phyloP scores from a whole-genome alignment of 805 yeast genomes.

The Kuraishia borneana region DNA sequence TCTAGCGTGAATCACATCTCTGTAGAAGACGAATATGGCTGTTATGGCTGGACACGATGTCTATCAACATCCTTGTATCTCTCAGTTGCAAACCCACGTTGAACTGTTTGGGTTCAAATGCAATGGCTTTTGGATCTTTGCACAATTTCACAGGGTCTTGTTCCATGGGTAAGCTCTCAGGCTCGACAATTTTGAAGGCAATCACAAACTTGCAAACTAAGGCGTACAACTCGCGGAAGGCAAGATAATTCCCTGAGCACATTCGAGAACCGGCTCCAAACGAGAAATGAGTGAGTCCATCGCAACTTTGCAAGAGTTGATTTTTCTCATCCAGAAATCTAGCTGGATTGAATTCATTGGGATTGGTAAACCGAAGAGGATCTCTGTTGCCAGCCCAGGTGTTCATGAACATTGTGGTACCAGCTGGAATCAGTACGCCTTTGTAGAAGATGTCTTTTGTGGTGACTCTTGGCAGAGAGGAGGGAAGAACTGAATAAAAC shows the following conservation, averaged over 20 bases:
- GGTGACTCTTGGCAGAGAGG: slow-evolving; percentile 53
- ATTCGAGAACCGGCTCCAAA: slow-evolving; percentile 66
- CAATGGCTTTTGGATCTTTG: slow-evolving; percentile 42
- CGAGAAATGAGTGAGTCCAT: slow-evolving; percentile 29
- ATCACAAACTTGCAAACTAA: slow-evolving; percentile 41
- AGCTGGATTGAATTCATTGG: slow-evolving; percentile 38
- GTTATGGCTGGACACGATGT: no score
- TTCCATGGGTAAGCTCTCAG: slow-evolving; percentile 25
- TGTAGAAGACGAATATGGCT: no score
- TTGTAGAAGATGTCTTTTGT: slow-evolving; percentile 35
- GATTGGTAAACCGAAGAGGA: slow-evolving; percentile 24
- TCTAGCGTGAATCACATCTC: no score
- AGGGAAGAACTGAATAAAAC: slow-evolving; percentile 53
- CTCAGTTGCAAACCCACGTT: slow-evolving; percentile 21
- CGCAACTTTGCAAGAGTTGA: slow-evolving; percentile 6
- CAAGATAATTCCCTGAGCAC: slow-evolving; percentile 62
- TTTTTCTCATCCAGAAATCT: slow-evolving; percentile 31
- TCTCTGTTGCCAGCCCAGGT: slow-evolving; percentile 67
- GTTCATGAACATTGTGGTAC: slow-evolving; percentile 52
- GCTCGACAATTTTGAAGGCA: slow-evolving; percentile 35
- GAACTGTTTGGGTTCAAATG: slow-evolving; percentile 46
- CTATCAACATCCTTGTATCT: no score
- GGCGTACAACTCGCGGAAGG: slow-evolving; percentile 53
- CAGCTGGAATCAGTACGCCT: slow-evolving; percentile 35
- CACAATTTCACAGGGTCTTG: slow-evolving; percentile 41